Evolutionary conservation across 495 filamentous ascomycete species (phyloP), one percentile per base, ranked within the genome.

Genomic region (Pyrenula aspistea): DNA sequence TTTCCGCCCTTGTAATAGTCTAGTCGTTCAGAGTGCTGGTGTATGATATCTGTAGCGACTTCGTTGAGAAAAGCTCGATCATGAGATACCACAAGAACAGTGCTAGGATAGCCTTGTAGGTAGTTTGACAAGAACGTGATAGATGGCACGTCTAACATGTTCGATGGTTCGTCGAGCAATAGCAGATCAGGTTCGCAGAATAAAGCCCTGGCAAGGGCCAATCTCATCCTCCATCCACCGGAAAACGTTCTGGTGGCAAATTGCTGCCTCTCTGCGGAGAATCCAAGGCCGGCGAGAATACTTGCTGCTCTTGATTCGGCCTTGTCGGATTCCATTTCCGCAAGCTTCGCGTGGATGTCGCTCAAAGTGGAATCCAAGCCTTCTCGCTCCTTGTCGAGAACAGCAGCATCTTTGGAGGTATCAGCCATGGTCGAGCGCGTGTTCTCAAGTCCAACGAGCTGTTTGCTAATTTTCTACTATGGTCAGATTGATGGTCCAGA

Each of bases 101-200:
- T 97, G 67, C 89, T 95, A 2, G 92, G 91, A 67, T 99, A 99
- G 51, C 77, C 75, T 66, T 95, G 89, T 3, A 99, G 87, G 63
- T 99, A 99, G 64, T 89, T 95, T 12, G 93, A 88, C 65, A 99
- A 79, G 83, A 97, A 99, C 54, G 93, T 95, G 62, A 97, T 97
- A n/a, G 94, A 97, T 4, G 93, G 94, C 59, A 97, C 93, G 71
- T 99, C 93, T 89, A 99, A 91, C 93, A 99, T 99, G 84, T 99
- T 99, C 53, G 94, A 97, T 67, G 93, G 93, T 82, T 98, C 92
- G 73, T 98, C 93, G 65, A 98, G 89, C 63, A 99, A 80, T 59
- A 99, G 77, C 22, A 99, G 74, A 72, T 99, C 93, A 31, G 93
- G 93, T 68, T 99, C 94, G 75, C 93, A 99, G 78, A 99, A 99